These are phyloP conservation scores for Kappamyces sp. DNA, from an alignment of 192 early-diverging fungal genomes.

Conservation along the genomic window DNA sequence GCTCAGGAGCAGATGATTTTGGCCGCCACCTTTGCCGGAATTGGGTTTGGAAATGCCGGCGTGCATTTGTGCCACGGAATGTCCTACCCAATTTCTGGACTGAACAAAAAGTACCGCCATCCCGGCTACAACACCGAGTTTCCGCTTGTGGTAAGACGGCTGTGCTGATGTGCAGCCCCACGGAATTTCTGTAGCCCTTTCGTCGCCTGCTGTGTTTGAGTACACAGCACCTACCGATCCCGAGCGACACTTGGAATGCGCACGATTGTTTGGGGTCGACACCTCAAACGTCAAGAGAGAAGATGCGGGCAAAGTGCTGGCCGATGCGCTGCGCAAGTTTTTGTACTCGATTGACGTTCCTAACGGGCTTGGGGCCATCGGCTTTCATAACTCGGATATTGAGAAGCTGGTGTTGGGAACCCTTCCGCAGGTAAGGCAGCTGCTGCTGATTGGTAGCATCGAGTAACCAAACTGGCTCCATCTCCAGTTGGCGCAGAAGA, in stretches of 20 bases:
- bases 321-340: slow-evolving; percentile 72
- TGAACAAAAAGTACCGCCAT: slow-evolving; percentile 77
- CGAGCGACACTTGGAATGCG: slow-evolving; percentile 81
- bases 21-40: slow-evolving; percentile 85
- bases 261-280: slow-evolving; percentile 65
- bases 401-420: slow-evolving; percentile 74
- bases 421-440: slow-evolving; percentile 59
- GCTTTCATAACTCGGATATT: slow-evolving; percentile 65
- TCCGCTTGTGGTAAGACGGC: slow-evolving; percentile 57
- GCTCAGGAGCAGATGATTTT: slow-evolving; percentile 82
- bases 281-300: slow-evolving; percentile 54
- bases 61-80: slow-evolving; percentile 85
- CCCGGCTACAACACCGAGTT: slow-evolving; percentile 73
- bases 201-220: slow-evolving; percentile 85
- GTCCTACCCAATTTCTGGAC: slow-evolving; percentile 79
- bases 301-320: slow-evolving; percentile 68
- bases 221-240: slow-evolving; percentile 75
- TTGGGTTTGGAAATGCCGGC: slow-evolving; percentile 82
- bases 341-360: slow-evolving; percentile 73
- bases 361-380: slow-evolving; percentile 71
- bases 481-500: slow-evolving; percentile 54
- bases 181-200: slow-evolving; percentile 84
- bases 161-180: slow-evolving; percentile 24
- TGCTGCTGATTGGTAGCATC: slow-evolving; percentile 37
- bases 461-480: slow-evolving; percentile 88